phyloP scores from a whole-genome alignment of 495 filamentous ascomycete genomes.

The Trichoderma virens region DNA sequence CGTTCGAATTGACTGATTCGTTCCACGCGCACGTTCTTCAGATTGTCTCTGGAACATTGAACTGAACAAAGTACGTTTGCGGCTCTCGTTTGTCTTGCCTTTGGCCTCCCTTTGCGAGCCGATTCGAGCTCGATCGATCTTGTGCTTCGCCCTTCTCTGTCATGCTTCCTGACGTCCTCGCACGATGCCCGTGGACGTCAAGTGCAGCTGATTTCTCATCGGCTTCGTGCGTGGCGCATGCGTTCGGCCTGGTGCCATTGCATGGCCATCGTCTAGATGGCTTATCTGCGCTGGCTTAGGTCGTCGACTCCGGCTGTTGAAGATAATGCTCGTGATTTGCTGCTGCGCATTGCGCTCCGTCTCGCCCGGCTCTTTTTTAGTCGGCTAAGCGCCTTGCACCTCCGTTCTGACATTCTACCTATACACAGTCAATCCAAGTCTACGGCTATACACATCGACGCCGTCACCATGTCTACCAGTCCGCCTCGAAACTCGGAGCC shows the following conservation, averaged over 20 bases:
- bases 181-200: background rate
- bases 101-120: background rate
- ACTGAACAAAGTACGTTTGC: slow-evolving; percentile 2
- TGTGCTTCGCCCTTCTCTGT: background rate
- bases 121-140: background rate
- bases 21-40: background rate
- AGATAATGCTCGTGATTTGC: background rate
- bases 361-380: background rate
- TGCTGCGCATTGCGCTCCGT: background rate
- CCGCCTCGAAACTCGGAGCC: background rate
- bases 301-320: background rate
- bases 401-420: background rate
- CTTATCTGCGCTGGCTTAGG: background rate
- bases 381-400: background rate
- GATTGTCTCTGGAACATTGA: background rate
- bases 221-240: background rate
- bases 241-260: background rate
- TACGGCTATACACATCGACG: background rate
- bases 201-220: background rate
- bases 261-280: background rate
- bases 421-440: background rate
- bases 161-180: background rate
- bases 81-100: background rate
- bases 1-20: background rate
- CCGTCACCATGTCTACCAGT: background rate